Percentiles rank a stretch among this genome's conserved stretches.
phyloP scores from a whole-genome alignment of 129 eudicot genomes.

The carrot (Daucus carota) region DNA sequence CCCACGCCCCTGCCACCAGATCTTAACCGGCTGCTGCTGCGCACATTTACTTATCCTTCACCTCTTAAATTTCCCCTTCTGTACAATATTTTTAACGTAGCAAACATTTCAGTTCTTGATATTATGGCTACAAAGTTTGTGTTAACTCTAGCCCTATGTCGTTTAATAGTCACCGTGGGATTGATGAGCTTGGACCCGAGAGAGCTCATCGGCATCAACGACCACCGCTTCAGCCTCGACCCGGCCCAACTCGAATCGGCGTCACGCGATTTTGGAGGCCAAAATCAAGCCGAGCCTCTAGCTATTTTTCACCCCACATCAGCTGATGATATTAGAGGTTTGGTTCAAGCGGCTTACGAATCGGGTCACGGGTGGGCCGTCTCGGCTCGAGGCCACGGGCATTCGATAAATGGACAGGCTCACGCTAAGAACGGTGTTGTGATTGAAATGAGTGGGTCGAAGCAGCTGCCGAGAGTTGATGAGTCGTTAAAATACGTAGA shows the following conservation, averaged over 20 bases:
- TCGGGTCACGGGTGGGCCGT: slow-evolving; percentile 46
- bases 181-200: slow-evolving; percentile 60
- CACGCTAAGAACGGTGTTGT: slow-evolving; percentile 59
- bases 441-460: slow-evolving; percentile 48
- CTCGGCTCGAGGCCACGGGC: slow-evolving; percentile 96
- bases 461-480: slow-evolving; percentile 20
- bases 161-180: slow-evolving; percentile 54
- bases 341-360: slow-evolving; percentile 44
- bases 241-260: slow-evolving; percentile 35
- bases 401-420: slow-evolving; percentile 90
- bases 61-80: slow-evolving; percentile 6
- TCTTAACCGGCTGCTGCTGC: slow-evolving; percentile 10
- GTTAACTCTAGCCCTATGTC: slow-evolving; percentile 48
- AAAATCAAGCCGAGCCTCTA: slow-evolving; percentile 32
- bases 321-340: slow-evolving; percentile 48
- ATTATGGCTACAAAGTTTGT: slow-evolving; percentile 46
- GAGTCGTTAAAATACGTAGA: slow-evolving; percentile 43
- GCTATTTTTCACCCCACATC: slow-evolving; percentile 60
- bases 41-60: slow-evolving; percentile 9
- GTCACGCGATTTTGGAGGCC: slow-evolving; percentile 60
- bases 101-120: not conserved
- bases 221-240: slow-evolving; percentile 32
- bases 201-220: slow-evolving; percentile 36
- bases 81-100: not conserved
- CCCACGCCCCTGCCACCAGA: slow-evolving; percentile 32